A percentile compares a stretch with the other conserved stretches of the same genome.
Conservation (phyloP, 768 basidiomycete genomes). For the Lactarius deliciosus region DNA sequence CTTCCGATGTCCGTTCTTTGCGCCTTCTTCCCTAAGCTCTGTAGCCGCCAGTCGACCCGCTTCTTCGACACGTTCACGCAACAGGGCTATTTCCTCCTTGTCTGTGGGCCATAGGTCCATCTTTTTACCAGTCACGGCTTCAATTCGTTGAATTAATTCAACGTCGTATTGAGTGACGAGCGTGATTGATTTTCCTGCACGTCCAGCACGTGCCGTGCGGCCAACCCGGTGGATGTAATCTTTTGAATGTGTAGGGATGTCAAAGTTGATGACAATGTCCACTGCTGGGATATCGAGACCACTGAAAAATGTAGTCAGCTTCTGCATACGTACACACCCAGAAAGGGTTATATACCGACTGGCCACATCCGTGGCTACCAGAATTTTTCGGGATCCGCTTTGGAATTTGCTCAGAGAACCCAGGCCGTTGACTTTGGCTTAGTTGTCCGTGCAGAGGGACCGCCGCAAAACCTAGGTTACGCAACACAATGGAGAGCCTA, state of each 20-base stretch:
- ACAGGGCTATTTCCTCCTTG: slow-evolving; percentile 81
- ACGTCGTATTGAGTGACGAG: slow-evolving; percentile 98
- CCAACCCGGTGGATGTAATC: slow-evolving; percentile 99
- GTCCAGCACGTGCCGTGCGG: slow-evolving; percentile 95
- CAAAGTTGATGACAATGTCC: slow-evolving; percentile 96
- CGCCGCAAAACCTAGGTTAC: slow-evolving; percentile 89
- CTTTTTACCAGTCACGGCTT: slow-evolving; percentile 87
- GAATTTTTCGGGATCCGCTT: slow-evolving; percentile 83
- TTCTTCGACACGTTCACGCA: slow-evolving; percentile 88
- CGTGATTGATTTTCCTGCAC: slow-evolving; percentile 95
- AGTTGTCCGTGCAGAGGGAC: slow-evolving; percentile 96
- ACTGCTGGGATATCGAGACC: slow-evolving; percentile 96
- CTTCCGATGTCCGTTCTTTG: slow-evolving; percentile 49
- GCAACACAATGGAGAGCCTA: slow-evolving; percentile 84
- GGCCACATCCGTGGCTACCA: slow-evolving; percentile 97
- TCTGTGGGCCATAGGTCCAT: slow-evolving; percentile 87
- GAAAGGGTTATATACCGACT: slow-evolving; percentile 59
- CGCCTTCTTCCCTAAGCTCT: slow-evolving; percentile 77
- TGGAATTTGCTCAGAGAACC: slow-evolving; percentile 96
- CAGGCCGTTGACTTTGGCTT: slow-evolving; percentile 89
- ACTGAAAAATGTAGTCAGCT: slow-evolving; percentile 40
- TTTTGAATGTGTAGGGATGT: slow-evolving; percentile 96
- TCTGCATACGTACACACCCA: neutral
- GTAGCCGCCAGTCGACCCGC: slow-evolving; percentile 72
- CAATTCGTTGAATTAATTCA: slow-evolving; percentile 93